Evolutionary conservation across 768 basidiomycete genomes (phyloP).

Genomic region (Lactarius sp.): DNA sequence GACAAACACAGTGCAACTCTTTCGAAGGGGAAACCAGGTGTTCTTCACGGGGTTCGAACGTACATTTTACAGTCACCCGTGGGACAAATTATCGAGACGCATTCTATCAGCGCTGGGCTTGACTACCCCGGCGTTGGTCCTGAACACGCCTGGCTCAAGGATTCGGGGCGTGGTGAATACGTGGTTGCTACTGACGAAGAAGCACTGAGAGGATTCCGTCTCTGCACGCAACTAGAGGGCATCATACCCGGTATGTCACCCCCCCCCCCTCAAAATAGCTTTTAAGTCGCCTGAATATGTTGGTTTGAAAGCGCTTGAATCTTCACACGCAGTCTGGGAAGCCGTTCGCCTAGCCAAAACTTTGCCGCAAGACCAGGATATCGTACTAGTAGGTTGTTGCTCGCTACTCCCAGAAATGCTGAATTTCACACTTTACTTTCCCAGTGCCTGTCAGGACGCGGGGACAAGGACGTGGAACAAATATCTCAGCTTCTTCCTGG

Average conservation of each 20-base stretch:
- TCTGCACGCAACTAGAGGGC: constrained; percentile 89
- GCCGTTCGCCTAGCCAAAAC: constrained; percentile 81
- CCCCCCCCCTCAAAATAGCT: not conserved
- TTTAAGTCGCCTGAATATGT: constrained; percentile 14
- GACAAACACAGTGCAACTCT: constrained; percentile 90
- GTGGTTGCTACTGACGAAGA: constrained; percentile 91
- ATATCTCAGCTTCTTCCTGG: constrained; percentile 88
- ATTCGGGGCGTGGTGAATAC: constrained; percentile 90
- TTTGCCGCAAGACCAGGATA: constrained; percentile 74
- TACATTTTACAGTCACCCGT: constrained; percentile 85
- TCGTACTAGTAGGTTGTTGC: constrained; percentile 74
- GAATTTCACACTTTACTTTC: constrained; percentile 3
- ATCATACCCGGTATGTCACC: constrained; percentile 81
- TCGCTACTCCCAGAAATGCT: not conserved
- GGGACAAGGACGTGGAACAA: constrained; percentile 97
- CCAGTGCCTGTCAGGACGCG: constrained; percentile 90
- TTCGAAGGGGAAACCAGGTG: constrained; percentile 85
- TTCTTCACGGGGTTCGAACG: constrained; percentile 93
- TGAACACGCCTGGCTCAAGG: constrained; percentile 97
- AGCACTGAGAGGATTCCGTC: constrained; percentile 85
- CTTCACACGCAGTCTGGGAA: constrained; percentile 94
- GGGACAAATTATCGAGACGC: constrained; percentile 96
- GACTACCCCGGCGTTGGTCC: constrained; percentile 98
- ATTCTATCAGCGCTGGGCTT: constrained; percentile 93
- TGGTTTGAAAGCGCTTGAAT: constrained; percentile 71